phyloP scores from a whole-genome alignment of 1,139 yeast species.

The Kurtzmaniella quercitrusa region DNA sequence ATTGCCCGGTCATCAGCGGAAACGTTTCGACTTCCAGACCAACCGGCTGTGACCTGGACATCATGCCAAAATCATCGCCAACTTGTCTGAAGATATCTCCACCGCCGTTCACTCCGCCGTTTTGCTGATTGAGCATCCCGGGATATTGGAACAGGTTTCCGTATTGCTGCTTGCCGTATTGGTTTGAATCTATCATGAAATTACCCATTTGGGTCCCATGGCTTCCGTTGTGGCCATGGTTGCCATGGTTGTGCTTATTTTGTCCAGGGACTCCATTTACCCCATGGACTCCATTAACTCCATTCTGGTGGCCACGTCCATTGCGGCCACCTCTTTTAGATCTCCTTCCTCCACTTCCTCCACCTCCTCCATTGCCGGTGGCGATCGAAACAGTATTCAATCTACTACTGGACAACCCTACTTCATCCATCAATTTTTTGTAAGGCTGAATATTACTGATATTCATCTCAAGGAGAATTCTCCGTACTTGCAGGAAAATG shows the following conservation, averaged over 20 bases:
- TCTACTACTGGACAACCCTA: conserved; percentile 56
- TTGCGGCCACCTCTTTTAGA: conserved; percentile 19
- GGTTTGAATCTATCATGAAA: conserved; percentile 6
- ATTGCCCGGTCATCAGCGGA: neutral
- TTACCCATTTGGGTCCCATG: conserved; percentile 2
- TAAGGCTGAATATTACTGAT: conserved; percentile 64
- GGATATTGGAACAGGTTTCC: neutral
- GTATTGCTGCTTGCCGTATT: neutral
- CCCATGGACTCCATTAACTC: conserved; percentile 12
- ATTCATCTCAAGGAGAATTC: conserved; percentile 55
- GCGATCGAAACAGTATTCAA: conserved; percentile 26
- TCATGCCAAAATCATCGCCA: neutral
- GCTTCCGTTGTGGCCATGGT: neutral
- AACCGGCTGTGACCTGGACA: neutral
- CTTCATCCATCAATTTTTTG: conserved; percentile 87
- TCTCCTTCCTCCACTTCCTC: conserved; percentile 12
- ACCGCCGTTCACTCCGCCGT: neutral
- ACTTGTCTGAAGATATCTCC: neutral
- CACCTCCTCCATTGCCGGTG: conserved; percentile 5
- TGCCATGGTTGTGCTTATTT: conserved; percentile 3
- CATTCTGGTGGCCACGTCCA: conserved; percentile 10
- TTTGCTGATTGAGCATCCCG: neutral
- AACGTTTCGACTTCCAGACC: neutral
- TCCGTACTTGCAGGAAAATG: conserved; percentile 56
- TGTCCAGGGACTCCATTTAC: conserved; percentile 8